Percentiles rank a stretch among this genome's conserved stretches.
These are phyloP conservation scores for Backusella australiensis DNA, from an alignment of 192 early-diverging fungal species.

Conservation along the genomic window DNA sequence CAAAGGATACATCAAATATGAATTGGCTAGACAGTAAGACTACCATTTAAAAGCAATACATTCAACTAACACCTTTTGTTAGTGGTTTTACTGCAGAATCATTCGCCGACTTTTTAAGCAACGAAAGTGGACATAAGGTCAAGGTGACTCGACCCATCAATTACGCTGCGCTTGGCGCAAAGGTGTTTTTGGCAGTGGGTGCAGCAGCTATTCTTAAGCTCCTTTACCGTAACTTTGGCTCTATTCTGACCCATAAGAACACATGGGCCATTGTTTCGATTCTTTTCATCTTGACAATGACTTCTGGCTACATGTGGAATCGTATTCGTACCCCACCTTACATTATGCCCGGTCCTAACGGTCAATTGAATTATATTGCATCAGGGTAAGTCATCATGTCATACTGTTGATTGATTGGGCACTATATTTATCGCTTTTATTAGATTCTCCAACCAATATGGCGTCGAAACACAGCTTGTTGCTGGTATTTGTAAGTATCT, in stretches of 20 bases:
- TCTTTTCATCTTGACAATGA: conserved; percentile 64
- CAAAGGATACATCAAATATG: conserved; percentile 54
- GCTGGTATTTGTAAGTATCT: conserved; percentile 61
- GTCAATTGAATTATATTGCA: conserved; percentile 58
- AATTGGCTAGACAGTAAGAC: conserved; percentile 41
- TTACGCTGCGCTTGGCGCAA: conserved; percentile 41
- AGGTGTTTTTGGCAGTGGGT: conserved; percentile 35
- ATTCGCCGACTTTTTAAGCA: conserved; percentile 56
- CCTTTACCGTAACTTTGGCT: conserved; percentile 41
- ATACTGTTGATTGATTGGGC: neutral
- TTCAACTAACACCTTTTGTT: neutral
- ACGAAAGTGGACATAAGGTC: conserved; percentile 34
- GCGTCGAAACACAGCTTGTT: conserved; percentile 69
- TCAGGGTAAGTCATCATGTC: conserved; percentile 34
- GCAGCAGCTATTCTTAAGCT: conserved; percentile 34
- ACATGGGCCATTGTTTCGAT: conserved; percentile 55
- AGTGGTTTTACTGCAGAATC: conserved; percentile 66
- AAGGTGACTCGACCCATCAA: conserved; percentile 57
- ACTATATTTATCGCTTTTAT: neutral
- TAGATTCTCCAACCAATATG: conserved; percentile 63
- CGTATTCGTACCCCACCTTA: conserved; percentile 76
- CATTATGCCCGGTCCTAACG: conserved; percentile 45
- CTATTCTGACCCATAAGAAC: conserved; percentile 51
- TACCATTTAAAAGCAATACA: neutral
- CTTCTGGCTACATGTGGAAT: conserved; percentile 86